Evolutionary conservation across 305 asterid genomes (phyloP).

Genomic region (Fraxinus baroniana): DNA sequence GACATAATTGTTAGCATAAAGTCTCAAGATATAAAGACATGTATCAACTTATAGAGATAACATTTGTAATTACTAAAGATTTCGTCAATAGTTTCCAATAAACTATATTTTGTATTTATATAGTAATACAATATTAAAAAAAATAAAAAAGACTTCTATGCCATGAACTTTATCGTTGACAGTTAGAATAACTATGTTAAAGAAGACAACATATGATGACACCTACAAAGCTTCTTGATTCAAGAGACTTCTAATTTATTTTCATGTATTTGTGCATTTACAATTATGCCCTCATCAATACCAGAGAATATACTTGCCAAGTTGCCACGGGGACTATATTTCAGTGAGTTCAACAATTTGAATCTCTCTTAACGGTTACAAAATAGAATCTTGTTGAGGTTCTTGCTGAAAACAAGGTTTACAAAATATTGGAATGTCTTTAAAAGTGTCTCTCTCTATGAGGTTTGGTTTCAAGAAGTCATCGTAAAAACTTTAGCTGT

Average conservation of each 20-base stretch:
- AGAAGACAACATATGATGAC: not conserved
- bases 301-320: not conserved
- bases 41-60: too few relatives aligned
- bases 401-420: slow-evolving; percentile 16
- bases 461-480: not conserved
- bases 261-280: not conserved
- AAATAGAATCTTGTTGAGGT: slow-evolving; percentile 13
- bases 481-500: not conserved
- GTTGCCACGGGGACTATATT: not conserved
- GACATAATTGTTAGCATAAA: too few relatives aligned
- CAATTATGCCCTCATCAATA: not conserved
- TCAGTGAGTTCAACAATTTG: not conserved
- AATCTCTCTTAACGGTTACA: slow-evolving; percentile 7
- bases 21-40: too few relatives aligned
- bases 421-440: not conserved
- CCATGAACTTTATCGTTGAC: not conserved
- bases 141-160: not conserved
- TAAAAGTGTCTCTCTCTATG: not conserved
- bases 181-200: not conserved
- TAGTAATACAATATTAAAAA: not conserved
- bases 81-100: not conserved
- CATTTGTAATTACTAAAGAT: not conserved
- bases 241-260: not conserved
- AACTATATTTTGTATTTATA: not conserved
- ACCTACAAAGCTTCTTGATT: not conserved